These are phyloP conservation scores for Colletotrichum falcatum DNA, from an alignment of 2,329 filamentous ascomycete genomes.

Conservation along the genomic window DNA sequence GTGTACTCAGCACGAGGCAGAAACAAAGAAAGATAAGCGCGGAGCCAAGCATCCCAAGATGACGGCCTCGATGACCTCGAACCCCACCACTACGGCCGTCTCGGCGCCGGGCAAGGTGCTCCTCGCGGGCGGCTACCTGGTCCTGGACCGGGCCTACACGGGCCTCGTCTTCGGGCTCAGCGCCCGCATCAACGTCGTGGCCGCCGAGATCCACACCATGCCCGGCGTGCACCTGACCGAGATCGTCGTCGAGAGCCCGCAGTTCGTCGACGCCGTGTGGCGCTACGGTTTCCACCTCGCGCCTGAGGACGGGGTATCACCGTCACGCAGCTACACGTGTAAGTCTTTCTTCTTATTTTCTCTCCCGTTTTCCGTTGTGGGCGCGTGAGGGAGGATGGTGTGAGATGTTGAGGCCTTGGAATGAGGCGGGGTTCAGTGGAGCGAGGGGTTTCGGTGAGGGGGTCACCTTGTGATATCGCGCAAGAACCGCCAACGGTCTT, in stretches of 20 bases:
- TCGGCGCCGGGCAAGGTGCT: slow-evolving; percentile 98
- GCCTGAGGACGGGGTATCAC: slow-evolving; percentile 80
- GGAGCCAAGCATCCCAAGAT: slow-evolving; percentile 4
- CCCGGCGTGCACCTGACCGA: slow-evolving; percentile 74
- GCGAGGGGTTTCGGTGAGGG: slow-evolving; percentile 5
- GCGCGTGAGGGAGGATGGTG: neutral
- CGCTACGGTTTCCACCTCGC: slow-evolving; percentile 82
- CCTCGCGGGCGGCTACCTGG: slow-evolving; percentile 93
- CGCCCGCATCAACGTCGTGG: slow-evolving; percentile 75
- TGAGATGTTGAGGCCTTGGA: neutral
- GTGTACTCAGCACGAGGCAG: neutral
- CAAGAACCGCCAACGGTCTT: neutral
- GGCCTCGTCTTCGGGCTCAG: slow-evolving; percentile 78
- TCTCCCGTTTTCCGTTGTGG: neutral
- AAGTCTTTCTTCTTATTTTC: slow-evolving; percentile 56
- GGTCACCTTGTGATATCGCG: slow-evolving; percentile 8
- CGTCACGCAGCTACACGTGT: slow-evolving; percentile 84
- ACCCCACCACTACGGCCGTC: slow-evolving; percentile 67
- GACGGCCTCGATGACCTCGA: slow-evolving; percentile 40
- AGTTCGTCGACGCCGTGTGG: slow-evolving; percentile 91
- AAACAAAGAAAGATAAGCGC: neutral
- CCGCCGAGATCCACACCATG: slow-evolving; percentile 64
- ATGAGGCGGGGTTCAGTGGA: neutral
- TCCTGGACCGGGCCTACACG: slow-evolving; percentile 88
- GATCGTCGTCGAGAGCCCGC: slow-evolving; percentile 90